Base-by-base conservation (phyloP, 2,329 filamentous ascomycete genomes). In the Endocalyx cinctus region DNA sequence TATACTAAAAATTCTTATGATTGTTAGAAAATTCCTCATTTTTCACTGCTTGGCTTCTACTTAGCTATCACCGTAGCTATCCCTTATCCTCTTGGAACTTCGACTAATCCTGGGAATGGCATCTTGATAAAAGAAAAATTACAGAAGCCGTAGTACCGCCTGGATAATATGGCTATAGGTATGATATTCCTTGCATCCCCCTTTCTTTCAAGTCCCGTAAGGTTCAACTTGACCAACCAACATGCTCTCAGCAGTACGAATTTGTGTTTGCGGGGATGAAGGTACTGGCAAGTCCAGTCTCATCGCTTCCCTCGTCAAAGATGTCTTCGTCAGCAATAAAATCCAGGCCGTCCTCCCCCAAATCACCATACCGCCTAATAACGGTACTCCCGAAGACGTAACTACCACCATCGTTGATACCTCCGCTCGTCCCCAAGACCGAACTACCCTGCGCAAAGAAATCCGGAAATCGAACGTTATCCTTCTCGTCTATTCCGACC, bases 371-470 rank as follows among this genome's bases (percentile, higher is more conserved):
- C 90, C 90, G 25, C 89, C 90, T 15, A 90, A 82, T 51, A 84
- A 95, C 47, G 88, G 87, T 38, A 95, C 89, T 5, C 89, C 89
- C 29, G 89, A 97, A 52, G 95, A 95, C 72, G 87, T 97, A 57
- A 94, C 88, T 30, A 98, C 92, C 10, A 95, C 87, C 47, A 90
- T 98, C 51, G 87, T 98, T 67, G 92, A 98, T 62, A 98, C 92
- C 19, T 97, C 90, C 20, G 88, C 92, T 23, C 77, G 94, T 8
- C 92, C 92, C 1, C 89, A 96, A 60, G 90, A 98, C 57, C 82
- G 92, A 47, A 86, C 84, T 39, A 89, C 82, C 13, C 71, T 98
- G 38, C 84, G 89, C 41, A 92, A 92, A 58, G 92, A 97, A 65
- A 89, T 98, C 42, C 82, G 92, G 45, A 96, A 96, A 61, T 92